Percentiles rank a stretch among this genome's conserved stretches.
These are phyloP conservation scores for Lepiota brunneoincarnata DNA, from an alignment of 768 basidiomycete genomes.

Conservation along the genomic window DNA sequence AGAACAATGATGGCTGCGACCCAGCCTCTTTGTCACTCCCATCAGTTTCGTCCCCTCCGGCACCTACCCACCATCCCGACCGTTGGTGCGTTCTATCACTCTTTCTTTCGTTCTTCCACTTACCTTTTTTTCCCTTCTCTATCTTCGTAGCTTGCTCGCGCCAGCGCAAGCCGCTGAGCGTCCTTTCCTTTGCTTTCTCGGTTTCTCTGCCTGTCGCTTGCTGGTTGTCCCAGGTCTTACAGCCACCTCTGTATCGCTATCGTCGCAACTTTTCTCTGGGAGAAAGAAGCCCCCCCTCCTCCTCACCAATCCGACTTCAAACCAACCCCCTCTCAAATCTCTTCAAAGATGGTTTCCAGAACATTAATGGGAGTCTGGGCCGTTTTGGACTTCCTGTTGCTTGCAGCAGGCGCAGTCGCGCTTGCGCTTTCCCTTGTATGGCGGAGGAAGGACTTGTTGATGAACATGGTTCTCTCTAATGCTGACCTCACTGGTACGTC, in stretches of 20 bases:
- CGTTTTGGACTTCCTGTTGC: constrained; percentile 65
- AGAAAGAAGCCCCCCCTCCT: constrained; percentile 31
- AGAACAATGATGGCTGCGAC: constrained; percentile 2
- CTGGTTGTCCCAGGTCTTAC: background rate
- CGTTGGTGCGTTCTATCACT: constrained; percentile 9
- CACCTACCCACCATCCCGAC: background rate
- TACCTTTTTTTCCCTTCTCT: constrained; percentile 22
- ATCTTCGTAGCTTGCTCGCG: constrained; percentile 29
- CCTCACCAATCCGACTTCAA: constrained; percentile 13
- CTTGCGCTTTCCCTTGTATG: constrained; percentile 71
- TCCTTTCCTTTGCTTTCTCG: constrained; percentile 39
- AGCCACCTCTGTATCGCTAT: constrained; percentile 27
- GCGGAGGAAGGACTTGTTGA: constrained; percentile 62
- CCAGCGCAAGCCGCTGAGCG: constrained; percentile 73
- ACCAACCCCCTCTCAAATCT: constrained; percentile 9
- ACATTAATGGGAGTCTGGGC: constrained; percentile 70
- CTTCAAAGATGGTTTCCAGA: constrained; percentile 64
- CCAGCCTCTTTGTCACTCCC: background rate
- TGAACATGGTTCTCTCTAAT: constrained; percentile 67
- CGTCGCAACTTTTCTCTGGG: constrained; percentile 41
- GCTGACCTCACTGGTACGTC: constrained; percentile 59
- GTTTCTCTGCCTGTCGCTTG: constrained; percentile 25
- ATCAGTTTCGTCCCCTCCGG: background rate
- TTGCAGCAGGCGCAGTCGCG: constrained; percentile 65
- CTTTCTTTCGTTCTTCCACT: constrained; percentile 11